A percentile compares a stretch with the other conserved stretches of the same genome.
phyloP scores from a whole-genome alignment of 495 filamentous ascomycete species.

The Penicillium ucsense region DNA sequence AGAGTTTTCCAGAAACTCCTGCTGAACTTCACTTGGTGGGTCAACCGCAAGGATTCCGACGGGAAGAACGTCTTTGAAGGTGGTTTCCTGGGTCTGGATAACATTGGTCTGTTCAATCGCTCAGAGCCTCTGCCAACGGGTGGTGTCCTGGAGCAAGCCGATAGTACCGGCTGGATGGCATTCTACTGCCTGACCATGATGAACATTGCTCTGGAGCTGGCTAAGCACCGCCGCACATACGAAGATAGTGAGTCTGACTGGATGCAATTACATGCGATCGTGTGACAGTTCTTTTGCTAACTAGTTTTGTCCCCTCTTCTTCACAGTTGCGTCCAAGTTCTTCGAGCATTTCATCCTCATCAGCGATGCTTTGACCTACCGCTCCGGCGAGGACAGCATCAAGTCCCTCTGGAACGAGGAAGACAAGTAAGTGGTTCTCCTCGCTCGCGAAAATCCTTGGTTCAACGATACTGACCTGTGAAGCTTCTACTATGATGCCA shows the following conservation, averaged over 20 bases:
- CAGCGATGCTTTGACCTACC: constrained; percentile 94
- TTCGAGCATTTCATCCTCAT: constrained; percentile 98
- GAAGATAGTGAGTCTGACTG: constrained; percentile 56
- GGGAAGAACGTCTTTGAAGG: constrained; percentile 97
- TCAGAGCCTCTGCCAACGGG: constrained; percentile 92
- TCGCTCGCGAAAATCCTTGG: not conserved
- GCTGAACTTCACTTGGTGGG: constrained; percentile 98
- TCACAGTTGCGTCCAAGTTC: constrained; percentile 78
- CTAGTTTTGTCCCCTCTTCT: constrained; percentile 3
- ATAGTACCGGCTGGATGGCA: constrained; percentile 98
- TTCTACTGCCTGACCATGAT: constrained; percentile 94
- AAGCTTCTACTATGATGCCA: constrained; percentile 94
- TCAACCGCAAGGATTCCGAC: constrained; percentile 87
- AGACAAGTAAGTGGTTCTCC: constrained; percentile 46
- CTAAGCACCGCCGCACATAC: constrained; percentile 91
- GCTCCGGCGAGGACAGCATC: constrained; percentile 64
- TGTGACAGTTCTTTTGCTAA: too few species aligned
- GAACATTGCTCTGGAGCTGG: constrained; percentile 88
- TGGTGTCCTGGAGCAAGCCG: constrained; percentile 86
- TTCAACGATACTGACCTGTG: constrained; percentile 1
- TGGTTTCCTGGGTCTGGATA: constrained; percentile 92
- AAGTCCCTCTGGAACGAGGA: constrained; percentile 85
- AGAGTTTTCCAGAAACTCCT: constrained; percentile 93
- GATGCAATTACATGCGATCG: too few species aligned
- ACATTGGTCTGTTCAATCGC: constrained; percentile 96